These are phyloP conservation scores for Termitomyces eurrhizus DNA, from an alignment of 768 basidiomycete species.

Conservation along the genomic window DNA sequence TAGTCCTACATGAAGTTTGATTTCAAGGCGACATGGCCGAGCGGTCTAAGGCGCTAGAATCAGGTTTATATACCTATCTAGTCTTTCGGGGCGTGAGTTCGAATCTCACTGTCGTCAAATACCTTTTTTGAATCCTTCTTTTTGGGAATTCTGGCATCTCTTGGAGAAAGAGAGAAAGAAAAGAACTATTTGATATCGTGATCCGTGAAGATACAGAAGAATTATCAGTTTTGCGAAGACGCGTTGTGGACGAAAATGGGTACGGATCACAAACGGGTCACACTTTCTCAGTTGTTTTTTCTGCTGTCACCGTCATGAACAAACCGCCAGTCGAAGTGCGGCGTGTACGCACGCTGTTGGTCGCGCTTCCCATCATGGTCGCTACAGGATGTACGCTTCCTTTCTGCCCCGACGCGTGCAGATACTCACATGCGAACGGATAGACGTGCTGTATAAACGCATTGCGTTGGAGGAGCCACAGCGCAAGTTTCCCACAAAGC, in stretches of 20 bases:
- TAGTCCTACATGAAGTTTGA: too few species aligned
- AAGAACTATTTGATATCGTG: too few species aligned
- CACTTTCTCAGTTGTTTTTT: neutral
- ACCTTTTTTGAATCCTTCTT: neutral
- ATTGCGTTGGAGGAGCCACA: neutral
- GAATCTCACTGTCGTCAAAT: neutral
- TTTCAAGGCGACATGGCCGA: slow-evolving; percentile 28
- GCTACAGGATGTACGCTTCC: neutral
- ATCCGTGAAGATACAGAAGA: too few species aligned
- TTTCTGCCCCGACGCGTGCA: neutral
- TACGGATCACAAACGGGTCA: neutral
- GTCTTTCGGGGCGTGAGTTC: neutral
- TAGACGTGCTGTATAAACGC: slow-evolving; percentile 1
- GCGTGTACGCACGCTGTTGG: neutral
- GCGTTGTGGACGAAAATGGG: neutral
- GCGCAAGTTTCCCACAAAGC: neutral
- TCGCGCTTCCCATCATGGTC: neutral
- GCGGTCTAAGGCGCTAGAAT: slow-evolving; percentile 60
- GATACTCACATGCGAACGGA: neutral
- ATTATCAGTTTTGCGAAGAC: neutral
- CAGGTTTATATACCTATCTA: slow-evolving; percentile 23
- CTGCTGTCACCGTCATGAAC: neutral
- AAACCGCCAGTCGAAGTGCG: slow-evolving; percentile 1
- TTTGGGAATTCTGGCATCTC: neutral
- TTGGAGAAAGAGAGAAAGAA: neutral